A percentile compares a stretch with the other conserved stretches of the same genome.
These are phyloP conservation scores for Solanum chaucha DNA, from an alignment of 257 asterid species.

Conservation along the genomic window DNA sequence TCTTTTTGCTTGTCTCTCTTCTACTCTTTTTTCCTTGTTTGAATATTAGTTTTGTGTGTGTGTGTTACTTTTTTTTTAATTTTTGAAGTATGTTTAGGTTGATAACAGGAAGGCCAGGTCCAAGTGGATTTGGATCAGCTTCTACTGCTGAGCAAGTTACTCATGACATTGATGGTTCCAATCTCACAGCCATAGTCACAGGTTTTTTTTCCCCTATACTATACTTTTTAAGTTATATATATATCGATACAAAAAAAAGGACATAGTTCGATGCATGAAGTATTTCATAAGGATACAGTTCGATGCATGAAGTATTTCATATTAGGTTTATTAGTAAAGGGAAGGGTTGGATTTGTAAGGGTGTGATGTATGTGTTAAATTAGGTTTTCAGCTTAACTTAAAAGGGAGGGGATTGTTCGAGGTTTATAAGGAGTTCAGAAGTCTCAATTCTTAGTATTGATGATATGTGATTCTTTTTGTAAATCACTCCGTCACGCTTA, in stretches of 20 bases:
- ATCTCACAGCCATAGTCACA: conserved; percentile 28
- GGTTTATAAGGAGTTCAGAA: too few species aligned
- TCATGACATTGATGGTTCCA: conserved; percentile 44
- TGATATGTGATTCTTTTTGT: neutral
- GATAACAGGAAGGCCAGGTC: conserved; percentile 53
- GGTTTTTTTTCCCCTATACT: neutral
- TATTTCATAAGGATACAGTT: neutral
- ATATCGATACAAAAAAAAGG: neutral
- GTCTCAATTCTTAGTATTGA: too few species aligned
- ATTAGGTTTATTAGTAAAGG: neutral
- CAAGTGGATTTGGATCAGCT: conserved; percentile 68
- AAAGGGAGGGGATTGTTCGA: too few species aligned
- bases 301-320: neutral
- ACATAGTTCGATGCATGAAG: neutral
- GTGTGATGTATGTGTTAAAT: neutral
- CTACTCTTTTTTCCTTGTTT: neutral
- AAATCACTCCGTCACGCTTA: neutral
- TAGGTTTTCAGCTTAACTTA: neutral
- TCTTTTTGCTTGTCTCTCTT: neutral
- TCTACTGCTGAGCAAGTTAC: conserved; percentile 75
- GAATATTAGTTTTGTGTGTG: neutral
- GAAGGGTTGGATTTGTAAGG: neutral
- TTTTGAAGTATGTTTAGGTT: conserved; percentile 36
- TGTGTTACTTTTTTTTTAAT: neutral
- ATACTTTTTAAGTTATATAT: neutral